Evolutionary conservation across 1,284 basidiomycete species (phyloP), one percentile per base, ranked within the genome.

Genomic region (Pseudomicrostroma phylloplanum): DNA sequence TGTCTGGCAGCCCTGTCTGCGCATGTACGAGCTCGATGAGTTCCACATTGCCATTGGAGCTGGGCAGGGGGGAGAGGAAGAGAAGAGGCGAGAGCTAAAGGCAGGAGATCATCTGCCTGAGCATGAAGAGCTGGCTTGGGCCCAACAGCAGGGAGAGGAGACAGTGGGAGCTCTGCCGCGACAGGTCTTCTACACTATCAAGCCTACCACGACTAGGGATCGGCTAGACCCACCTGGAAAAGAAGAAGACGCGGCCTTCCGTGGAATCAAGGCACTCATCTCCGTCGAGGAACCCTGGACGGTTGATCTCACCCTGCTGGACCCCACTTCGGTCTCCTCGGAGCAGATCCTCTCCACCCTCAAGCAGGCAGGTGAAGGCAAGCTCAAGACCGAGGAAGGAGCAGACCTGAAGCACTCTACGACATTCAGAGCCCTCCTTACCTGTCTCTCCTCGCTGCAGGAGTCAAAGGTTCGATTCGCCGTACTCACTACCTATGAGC

Each of bases 401-500:
- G 43, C 17, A 21, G 15, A 21, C 43, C 21, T 48, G 6, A 17
- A 17, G 17, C 43, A 12, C 43, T 4, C 21, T 6, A 21, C 55
- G 1, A 59, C 62, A 1, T 59, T 63, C 1, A n/a, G 13, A 1
- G 62, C 54, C 17, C 26, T 55, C 17, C 48, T 63, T 21, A 53
- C 62, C 13, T 60, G 55, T 36, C 30, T 36, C 30, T 36, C 30
- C 30, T 36, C 30, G 51, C 55, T 63, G 46, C 49, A 60, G 40
- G 23, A 42, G 12, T n/a, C 62, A 21, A 39, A 26, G 30, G 55
- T 54, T 6, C 17, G 13, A 23, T 56, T 48, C 19, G 62, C 49
- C 2, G 36, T 63, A 36, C 46, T 63, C n/a, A 60, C 62, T 15
- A 63, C 62, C 12, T 63, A 63, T 40, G 39, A 54, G n/a, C 58